Conservation (phyloP, 73 alveolate genomes). For the Paramecium primaurelia region DNA sequence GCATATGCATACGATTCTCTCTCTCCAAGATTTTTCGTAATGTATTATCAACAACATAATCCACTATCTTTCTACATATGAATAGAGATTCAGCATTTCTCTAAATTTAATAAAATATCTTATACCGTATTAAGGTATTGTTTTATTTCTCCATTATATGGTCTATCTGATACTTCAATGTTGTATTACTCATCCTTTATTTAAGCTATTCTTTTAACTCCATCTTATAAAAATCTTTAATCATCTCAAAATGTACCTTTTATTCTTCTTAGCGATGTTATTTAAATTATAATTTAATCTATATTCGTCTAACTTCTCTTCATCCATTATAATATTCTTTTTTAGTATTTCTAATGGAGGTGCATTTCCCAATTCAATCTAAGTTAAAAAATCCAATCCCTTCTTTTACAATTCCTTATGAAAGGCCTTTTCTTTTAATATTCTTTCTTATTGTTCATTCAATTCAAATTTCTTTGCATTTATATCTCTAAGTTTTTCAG, state of each 20-base stretch:
- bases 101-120: not conserved
- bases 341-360: slow-evolving; percentile 75
- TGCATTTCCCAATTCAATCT: slow-evolving; percentile 79
- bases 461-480: slow-evolving; percentile 64
- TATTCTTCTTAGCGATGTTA: slow-evolving; percentile 31
- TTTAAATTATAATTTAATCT: not conserved
- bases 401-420: slow-evolving; percentile 69
- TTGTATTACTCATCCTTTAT: not conserved
- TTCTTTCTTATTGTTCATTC: slow-evolving; percentile 63
- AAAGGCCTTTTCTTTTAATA: slow-evolving; percentile 64
- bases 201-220: not conserved
- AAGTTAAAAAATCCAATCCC: slow-evolving; percentile 72
- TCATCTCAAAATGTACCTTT: not conserved
- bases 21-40: slow-evolving; percentile 41
- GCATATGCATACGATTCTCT: slow-evolving; percentile 56
- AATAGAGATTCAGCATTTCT: slow-evolving; percentile 50
- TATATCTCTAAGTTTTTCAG: slow-evolving; percentile 61
- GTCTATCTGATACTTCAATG: slow-evolving; percentile 27
- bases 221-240: slow-evolving; percentile 30
- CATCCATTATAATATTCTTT: slow-evolving; percentile 57
- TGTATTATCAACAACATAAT: slow-evolving; percentile 48
- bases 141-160: slow-evolving; percentile 42
- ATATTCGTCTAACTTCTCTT: slow-evolving; percentile 24
- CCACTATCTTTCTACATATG: slow-evolving; percentile 53
- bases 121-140: not conserved